phyloP scores from a whole-genome alignment of 208 protist genomes.

The Jaenimonas drosophilae region DNA sequence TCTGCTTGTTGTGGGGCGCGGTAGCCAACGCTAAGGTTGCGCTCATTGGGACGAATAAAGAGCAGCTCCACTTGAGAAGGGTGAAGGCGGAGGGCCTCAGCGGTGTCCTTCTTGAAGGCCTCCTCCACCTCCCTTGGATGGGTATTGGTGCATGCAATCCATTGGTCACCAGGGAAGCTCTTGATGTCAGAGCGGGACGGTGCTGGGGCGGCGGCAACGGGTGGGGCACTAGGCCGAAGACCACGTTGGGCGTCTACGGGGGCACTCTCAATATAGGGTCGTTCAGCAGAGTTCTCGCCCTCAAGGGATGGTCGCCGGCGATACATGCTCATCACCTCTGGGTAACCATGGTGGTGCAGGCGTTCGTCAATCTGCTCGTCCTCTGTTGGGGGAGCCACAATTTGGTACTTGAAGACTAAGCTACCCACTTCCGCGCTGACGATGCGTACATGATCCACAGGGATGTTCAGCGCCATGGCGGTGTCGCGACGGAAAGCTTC shows the following conservation, averaged over 20 bases:
- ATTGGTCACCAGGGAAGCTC: background rate
- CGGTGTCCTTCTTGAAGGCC: slow-evolving; percentile 29
- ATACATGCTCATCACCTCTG: slow-evolving; percentile 27
- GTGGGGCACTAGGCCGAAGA: background rate
- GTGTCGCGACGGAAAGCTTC: slow-evolving; percentile 30
- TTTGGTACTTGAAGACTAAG: slow-evolving; percentile 35
- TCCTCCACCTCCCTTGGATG: slow-evolving; percentile 8
- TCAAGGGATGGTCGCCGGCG: slow-evolving; percentile 16
- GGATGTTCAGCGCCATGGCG: slow-evolving; percentile 21
- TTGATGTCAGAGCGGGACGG: background rate
- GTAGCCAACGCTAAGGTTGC: slow-evolving; percentile 21
- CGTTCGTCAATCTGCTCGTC: slow-evolving; percentile 26
- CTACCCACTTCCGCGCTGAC: slow-evolving; percentile 27
- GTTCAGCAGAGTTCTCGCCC: background rate
- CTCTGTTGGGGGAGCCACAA: slow-evolving; percentile 13
- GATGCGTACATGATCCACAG: slow-evolving; percentile 18
- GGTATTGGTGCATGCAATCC: background rate
- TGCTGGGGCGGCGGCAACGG: slow-evolving; percentile 1
- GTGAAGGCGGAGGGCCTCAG: slow-evolving; percentile 15
- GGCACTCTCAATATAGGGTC: background rate
- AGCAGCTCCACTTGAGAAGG: slow-evolving; percentile 4
- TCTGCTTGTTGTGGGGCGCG: slow-evolving; percentile 2
- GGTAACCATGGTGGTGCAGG: slow-evolving; percentile 28
- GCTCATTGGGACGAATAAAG: slow-evolving; percentile 10
- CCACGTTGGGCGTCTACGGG: background rate